Evolutionary conservation across 2,329 filamentous ascomycete species (phyloP).

Genomic region (Leptographium procerum): DNA sequence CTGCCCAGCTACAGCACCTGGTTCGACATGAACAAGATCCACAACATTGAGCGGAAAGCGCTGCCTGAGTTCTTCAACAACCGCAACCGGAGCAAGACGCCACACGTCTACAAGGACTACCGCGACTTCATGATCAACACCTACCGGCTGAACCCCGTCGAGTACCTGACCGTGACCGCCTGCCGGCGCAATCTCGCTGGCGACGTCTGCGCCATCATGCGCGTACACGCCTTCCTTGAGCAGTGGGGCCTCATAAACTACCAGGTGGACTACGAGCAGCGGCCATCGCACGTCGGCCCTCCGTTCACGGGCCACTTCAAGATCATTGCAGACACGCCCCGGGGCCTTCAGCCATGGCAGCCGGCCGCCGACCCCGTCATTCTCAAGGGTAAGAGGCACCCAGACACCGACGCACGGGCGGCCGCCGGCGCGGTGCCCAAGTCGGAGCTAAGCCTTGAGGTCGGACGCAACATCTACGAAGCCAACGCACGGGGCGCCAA

Average conservation of each 20-base stretch:
- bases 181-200: slow-evolving; percentile 90
- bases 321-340: slow-evolving; percentile 88
- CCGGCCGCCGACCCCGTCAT: slow-evolving; percentile 67
- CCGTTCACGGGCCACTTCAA: slow-evolving; percentile 97
- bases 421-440: slow-evolving; percentile 56
- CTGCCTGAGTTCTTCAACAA: slow-evolving; percentile 98
- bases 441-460: slow-evolving; percentile 78
- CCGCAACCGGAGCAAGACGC: slow-evolving; percentile 95
- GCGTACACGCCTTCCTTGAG: slow-evolving; percentile 93
- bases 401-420: slow-evolving; percentile 64
- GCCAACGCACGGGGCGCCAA: slow-evolving; percentile 68
- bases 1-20: slow-evolving; percentile 95
- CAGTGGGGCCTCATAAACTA: slow-evolving; percentile 99
- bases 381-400: slow-evolving; percentile 46
- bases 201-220: slow-evolving; percentile 98
- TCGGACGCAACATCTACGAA: slow-evolving; percentile 93
- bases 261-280: slow-evolving; percentile 91
- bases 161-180: slow-evolving; percentile 94
- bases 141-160: slow-evolving; percentile 86
- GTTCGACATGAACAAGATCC: slow-evolving; percentile 96
- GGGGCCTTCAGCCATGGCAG: slow-evolving; percentile 90
- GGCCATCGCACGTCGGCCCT: slow-evolving; percentile 88
- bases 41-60: slow-evolving; percentile 85
- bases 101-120: slow-evolving; percentile 96
- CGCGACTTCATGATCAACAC: slow-evolving; percentile 99